Base-by-base conservation (phyloP, 2,329 filamentous ascomycete genomes). In the Xylariaceae sp. region DNA sequence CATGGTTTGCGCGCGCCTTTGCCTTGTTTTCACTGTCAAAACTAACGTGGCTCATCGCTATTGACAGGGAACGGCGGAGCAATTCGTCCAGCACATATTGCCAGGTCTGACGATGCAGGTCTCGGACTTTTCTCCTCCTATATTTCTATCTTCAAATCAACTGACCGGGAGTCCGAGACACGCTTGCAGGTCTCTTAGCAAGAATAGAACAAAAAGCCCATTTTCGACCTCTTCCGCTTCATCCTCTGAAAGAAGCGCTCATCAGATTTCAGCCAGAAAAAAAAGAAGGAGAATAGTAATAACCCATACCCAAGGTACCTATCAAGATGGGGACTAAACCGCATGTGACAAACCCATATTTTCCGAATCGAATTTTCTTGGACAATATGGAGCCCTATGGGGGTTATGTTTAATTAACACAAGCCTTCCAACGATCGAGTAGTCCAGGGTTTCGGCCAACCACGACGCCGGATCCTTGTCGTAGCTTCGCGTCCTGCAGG, bases 41-140 rank as follows among this genome's bases (percentile, higher is more conserved):
- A 11, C 34, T 36, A 3, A 17, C 19, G 11, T 36, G 14, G n/a
- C 20, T 16, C 34, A 20, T 36, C 34, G 19, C 4, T 10, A 36
- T 36, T 20, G 34, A 36, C n/a, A 20, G 34, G 14, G 19, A 36
- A 16, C 34, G 20, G 34, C 34, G 34, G 19, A 36, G 34, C 34
- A 36, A 16, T 3, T 20, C 10, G 16, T 17, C 34, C 19, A 36
- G n/a, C 20, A 23, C 22, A 25, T 34, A 14, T 22, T 19, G 32
- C 33, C 22, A 27, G 43, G 39, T 40, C 22, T 16, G 36, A 45
- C 45, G 42, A 49, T 42, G 37, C 49, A 52, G 33, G 39, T 25
- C 33, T 44, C 37, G 46, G 43, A 47, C 43, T 49, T 40, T 46
- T 46, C 27, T 6, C 40, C 11, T 40, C 38, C 44, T 47, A 40